Conservation (phyloP, 1,139 yeast species). For the Blastobotrys indianensis region DNA sequence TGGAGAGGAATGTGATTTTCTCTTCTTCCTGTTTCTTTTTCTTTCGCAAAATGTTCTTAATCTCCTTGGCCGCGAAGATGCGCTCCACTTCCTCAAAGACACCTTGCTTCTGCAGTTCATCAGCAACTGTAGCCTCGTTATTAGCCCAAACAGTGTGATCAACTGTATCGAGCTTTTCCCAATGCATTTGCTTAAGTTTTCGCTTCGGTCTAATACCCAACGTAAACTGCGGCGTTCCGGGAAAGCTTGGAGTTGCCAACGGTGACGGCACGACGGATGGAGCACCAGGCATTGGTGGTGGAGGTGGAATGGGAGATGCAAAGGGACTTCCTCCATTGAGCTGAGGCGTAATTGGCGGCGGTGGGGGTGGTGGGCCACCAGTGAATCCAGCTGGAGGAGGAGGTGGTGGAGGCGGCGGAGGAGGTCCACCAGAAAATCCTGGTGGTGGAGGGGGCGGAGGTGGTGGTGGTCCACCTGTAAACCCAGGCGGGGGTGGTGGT, state of each 20-base stretch:
- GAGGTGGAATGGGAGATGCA: conserved; percentile 25
- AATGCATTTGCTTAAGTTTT: conserved; percentile 85
- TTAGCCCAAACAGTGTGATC: conserved; percentile 77
- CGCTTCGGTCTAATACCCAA: conserved; percentile 45
- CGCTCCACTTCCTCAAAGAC: conserved; percentile 71
- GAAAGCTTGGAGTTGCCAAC: conserved; percentile 19
- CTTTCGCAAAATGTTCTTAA: conserved; percentile 37
- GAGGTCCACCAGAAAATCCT: conserved; percentile 25
- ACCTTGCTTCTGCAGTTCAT: conserved; percentile 60
- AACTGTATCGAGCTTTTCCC: conserved; percentile 72
- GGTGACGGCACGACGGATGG: conserved; percentile 16
- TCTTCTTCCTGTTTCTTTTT: conserved; percentile 35
- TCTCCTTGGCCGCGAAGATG: conserved; percentile 63
- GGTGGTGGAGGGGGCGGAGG: conserved; percentile 38
- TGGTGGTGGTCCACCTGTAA: conserved; percentile 28
- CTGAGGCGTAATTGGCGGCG: conserved; percentile 27
- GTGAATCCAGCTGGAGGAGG: conserved; percentile 21
- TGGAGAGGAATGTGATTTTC: conserved; percentile 58
- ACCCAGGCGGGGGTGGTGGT: conserved; percentile 17
- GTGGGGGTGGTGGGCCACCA: conserved; percentile 26
- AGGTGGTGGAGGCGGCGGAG: conserved; percentile 31
- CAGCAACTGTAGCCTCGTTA: conserved; percentile 43
- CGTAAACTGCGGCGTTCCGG: conserved; percentile 21
- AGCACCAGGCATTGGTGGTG: conserved; percentile 26
- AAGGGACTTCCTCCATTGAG: conserved; percentile 19